These are phyloP conservation scores for Paramecium octaurelia DNA, from an alignment of 73 alveolate genomes.

Conservation along the genomic window DNA sequence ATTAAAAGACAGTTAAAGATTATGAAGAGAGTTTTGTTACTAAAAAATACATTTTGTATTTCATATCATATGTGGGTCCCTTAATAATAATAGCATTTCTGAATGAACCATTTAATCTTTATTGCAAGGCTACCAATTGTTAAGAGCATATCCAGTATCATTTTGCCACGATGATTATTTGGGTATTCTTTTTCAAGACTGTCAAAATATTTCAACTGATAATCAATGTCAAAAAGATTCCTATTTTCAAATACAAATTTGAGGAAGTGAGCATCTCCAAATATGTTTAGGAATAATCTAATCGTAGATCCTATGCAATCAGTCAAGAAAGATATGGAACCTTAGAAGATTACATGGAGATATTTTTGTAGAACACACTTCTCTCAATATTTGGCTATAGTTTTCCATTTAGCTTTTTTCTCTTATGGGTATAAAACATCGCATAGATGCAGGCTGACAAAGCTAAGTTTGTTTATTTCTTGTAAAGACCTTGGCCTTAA, in stretches of 20 bases:
- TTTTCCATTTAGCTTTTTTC: not conserved
- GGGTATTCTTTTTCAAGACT: not conserved
- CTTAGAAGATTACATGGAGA: not conserved
- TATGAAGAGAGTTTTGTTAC: constrained; percentile 28
- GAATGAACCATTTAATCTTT: not conserved
- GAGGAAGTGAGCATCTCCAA: not conserved
- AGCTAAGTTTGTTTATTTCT: not conserved
- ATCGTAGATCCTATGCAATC: not conserved
- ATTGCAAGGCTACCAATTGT: not conserved
- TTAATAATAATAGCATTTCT: not conserved
- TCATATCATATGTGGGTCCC: constrained; percentile 7
- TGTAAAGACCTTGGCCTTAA: constrained; percentile 43
- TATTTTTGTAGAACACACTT: not conserved
- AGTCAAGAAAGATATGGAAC: constrained; percentile 37
- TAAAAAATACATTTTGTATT: not conserved
- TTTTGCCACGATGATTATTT: not conserved
- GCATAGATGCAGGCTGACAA: not conserved
- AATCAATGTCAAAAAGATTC: not conserved
- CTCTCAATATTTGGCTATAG: not conserved
- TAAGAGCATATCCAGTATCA: constrained; percentile 5
- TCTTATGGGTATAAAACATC: not conserved
- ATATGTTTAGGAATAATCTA: not conserved
- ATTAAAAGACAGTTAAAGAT: not conserved
- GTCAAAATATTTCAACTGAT: not conserved
- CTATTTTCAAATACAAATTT: not conserved